phyloP scores from a whole-genome alignment of 106 monocot genomes.

The Dioscorea zingiberensis region DNA sequence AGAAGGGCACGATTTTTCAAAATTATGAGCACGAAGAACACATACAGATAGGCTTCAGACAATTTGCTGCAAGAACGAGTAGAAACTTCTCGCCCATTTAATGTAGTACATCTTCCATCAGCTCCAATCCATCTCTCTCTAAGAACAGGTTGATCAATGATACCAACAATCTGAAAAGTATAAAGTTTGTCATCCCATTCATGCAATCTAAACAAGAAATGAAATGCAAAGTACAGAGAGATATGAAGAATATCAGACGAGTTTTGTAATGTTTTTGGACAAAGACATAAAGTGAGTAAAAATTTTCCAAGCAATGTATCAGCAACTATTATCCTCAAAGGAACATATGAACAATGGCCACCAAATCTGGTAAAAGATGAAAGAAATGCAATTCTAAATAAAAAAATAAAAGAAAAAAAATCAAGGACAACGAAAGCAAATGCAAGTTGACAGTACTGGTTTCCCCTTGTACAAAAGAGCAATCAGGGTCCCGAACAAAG shows the following conservation, averaged over 20 bases:
- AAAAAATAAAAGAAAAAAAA: too few species aligned
- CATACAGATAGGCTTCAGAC: slow-evolving; percentile 90
- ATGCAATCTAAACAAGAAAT: too few species aligned
- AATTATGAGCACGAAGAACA: not conserved
- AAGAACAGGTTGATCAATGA: slow-evolving; percentile 92
- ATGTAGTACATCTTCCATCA: slow-evolving; percentile 59
- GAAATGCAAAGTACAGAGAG: too few species aligned
- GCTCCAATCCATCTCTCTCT: slow-evolving; percentile 96
- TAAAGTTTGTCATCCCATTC: too few species aligned
- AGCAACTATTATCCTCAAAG: too few species aligned
- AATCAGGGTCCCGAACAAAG: slow-evolving; percentile 94
- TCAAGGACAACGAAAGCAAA: not conserved
- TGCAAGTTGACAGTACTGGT: slow-evolving; percentile 42
- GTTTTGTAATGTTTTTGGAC: too few species aligned
- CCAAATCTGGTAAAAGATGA: too few species aligned
- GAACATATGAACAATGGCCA: too few species aligned
- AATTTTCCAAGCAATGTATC: too few species aligned
- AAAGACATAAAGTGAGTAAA: too few species aligned
- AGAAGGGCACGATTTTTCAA: not conserved
- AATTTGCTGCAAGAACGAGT: slow-evolving; percentile 65
- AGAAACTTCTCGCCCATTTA: slow-evolving; percentile 82
- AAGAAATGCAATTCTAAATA: too few species aligned
- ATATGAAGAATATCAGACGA: too few species aligned
- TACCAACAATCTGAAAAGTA: slow-evolving; percentile 70
- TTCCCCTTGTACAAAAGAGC: slow-evolving; percentile 80